These are phyloP conservation scores for Candida hungchunana DNA, from an alignment of 805 yeast genomes.

Conservation along the genomic window DNA sequence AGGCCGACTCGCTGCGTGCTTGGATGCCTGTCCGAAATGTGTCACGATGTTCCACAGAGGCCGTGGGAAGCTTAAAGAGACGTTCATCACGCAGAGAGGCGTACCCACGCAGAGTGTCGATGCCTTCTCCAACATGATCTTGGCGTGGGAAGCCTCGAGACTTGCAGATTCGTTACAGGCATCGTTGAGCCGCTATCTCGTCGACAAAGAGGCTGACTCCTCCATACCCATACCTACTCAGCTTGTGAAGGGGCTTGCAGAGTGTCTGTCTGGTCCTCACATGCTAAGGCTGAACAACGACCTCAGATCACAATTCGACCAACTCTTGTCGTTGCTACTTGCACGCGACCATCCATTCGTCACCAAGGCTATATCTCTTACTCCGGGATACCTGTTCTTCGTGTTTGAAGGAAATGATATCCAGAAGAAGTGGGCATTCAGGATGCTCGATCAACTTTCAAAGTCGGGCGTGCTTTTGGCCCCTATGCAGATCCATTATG, in stretches of 20 bases:
- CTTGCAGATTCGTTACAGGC: constrained; percentile 9
- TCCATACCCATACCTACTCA: constrained; percentile 12
- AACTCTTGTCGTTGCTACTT: constrained; percentile 30
- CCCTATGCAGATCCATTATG: constrained; percentile 28
- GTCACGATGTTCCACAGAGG: constrained; percentile 48
- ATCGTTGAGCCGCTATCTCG: background rate
- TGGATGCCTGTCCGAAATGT: constrained; percentile 52
- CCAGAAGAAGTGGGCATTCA: constrained; percentile 47
- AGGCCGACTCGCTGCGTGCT: constrained; percentile 33
- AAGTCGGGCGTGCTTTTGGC: constrained; percentile 8
- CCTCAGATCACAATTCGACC: constrained; percentile 35
- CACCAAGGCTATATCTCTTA: constrained; percentile 20
- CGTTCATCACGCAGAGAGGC: constrained; percentile 47
- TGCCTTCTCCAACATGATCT: constrained; percentile 16
- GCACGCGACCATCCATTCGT: constrained; percentile 28
- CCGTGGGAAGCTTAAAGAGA: constrained; percentile 45
- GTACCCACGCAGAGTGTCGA: constrained; percentile 28
- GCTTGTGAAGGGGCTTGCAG: constrained; percentile 32
- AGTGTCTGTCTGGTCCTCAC: constrained; percentile 50
- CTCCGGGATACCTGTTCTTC: constrained; percentile 52
- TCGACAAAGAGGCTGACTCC: constrained; percentile 2
- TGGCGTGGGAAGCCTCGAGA: constrained; percentile 27
- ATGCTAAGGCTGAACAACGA: constrained; percentile 37
- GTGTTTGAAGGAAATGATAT: constrained; percentile 48
- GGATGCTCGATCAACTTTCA: constrained; percentile 24